Conservation (phyloP, 345 rosid genomes). For the Xanthoceras sorbifolium region DNA sequence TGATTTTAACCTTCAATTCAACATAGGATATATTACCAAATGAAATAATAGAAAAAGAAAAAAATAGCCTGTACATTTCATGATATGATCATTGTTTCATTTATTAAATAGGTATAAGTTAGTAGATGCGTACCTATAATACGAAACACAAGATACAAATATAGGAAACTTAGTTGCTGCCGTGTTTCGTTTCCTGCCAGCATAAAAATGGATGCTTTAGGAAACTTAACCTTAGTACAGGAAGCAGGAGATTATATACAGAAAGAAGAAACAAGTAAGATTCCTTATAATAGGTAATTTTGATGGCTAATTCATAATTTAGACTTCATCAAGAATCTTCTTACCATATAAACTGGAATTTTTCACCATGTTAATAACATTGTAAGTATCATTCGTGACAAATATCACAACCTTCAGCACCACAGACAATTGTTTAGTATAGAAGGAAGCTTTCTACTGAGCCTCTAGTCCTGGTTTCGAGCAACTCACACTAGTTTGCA, state of each 20-base stretch:
- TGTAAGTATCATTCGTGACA: background rate
- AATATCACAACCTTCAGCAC: background rate
- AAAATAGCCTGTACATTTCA: background rate
- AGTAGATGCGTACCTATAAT: background rate
- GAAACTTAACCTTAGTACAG: background rate
- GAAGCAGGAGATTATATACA: background rate
- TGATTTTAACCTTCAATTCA: background rate
- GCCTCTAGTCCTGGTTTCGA: background rate
- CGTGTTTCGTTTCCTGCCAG: slow-evolving; percentile 5
- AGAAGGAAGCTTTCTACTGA: background rate
- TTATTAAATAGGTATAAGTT: background rate
- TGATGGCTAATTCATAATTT: background rate
- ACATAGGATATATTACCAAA: background rate
- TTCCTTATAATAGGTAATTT: background rate
- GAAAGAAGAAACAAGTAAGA: background rate
- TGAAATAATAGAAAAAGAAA: background rate
- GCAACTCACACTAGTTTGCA: background rate
- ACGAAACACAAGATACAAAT: background rate
- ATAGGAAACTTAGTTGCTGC: background rate
- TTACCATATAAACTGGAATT: background rate
- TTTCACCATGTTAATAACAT: slow-evolving; percentile 1
- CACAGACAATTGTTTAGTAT: background rate
- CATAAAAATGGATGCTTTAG: background rate
- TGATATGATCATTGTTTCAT: background rate
- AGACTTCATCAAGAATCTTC: background rate